Conservation (phyloP, 257 asterid genomes). For the Nicotiana tabacum region DNA sequence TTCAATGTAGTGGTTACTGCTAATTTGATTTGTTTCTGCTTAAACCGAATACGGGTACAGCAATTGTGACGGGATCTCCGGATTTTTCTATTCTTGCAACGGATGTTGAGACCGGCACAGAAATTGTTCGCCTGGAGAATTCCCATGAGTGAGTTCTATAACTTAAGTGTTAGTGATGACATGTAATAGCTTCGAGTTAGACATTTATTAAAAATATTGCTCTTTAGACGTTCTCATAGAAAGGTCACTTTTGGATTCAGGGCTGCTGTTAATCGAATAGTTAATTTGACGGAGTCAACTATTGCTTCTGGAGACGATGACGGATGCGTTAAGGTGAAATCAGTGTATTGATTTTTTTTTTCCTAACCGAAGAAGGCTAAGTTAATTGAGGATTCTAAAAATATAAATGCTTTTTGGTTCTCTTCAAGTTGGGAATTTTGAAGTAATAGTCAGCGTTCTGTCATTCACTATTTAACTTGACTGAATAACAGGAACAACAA, state of each 20-base stretch:
- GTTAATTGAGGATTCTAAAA: neutral
- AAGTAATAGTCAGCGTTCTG: neutral
- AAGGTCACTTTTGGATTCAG: slow-evolving; percentile 31
- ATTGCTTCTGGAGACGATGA: slow-evolving; percentile 92
- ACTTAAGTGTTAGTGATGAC: neutral
- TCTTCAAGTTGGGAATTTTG: neutral
- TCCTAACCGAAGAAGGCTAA: neutral
- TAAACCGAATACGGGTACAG: slow-evolving; percentile 30
- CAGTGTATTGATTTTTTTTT: neutral
- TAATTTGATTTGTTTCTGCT: neutral
- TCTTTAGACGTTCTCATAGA: slow-evolving; percentile 2
- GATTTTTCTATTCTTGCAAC: slow-evolving; percentile 91
- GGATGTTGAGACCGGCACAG: slow-evolving; percentile 79
- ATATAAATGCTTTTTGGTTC: neutral
- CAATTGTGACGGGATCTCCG: slow-evolving; percentile 80
- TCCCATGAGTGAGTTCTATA: slow-evolving; percentile 64
- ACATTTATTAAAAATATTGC: slow-evolving; percentile 1
- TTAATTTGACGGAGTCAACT: slow-evolving; percentile 73
- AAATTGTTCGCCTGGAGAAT: slow-evolving; percentile 60
- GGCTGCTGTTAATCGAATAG: slow-evolving; percentile 76
- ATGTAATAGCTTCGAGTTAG: neutral
- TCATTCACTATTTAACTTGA: neutral
- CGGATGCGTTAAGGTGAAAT: slow-evolving; percentile 78
- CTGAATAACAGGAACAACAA: neutral
- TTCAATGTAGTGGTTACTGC: neutral